Conservation (phyloP, 495 filamentous ascomycete genomes). For the Cercophora scortea region DNA sequence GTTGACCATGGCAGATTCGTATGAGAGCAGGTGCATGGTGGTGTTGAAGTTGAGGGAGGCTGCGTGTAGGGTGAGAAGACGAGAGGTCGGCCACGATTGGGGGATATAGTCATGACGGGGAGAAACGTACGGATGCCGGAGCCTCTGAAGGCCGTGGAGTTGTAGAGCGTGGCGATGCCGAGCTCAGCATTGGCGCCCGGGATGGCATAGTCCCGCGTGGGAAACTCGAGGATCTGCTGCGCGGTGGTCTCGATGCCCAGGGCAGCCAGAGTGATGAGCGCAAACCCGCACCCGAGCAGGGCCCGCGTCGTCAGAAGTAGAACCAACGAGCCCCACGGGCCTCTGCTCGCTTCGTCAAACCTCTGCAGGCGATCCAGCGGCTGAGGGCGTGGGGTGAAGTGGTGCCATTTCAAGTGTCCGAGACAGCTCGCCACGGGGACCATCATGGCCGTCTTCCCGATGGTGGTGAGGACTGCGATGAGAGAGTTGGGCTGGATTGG, state of each 20-base stretch:
- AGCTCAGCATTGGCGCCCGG: not conserved
- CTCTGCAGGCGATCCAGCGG: conserved; percentile 16
- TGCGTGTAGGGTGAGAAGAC: no score
- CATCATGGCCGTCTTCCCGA: conserved; percentile 23
- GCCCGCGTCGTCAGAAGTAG: conserved; percentile 12
- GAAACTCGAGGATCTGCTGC: conserved; percentile 11
- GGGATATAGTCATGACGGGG: no score
- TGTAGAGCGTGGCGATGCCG: not conserved
- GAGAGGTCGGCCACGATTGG: no score
- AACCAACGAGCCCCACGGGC: conserved; percentile 23
- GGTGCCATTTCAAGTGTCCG: conserved; percentile 31
- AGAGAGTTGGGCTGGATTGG: conserved; percentile 25
- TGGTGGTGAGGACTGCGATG: conserved; percentile 26
- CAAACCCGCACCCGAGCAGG: not conserved
- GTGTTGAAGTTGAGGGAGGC: not conserved
- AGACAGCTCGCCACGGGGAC: conserved; percentile 18
- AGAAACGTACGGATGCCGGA: no score
- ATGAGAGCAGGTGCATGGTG: not conserved
- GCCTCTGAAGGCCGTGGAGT: not conserved
- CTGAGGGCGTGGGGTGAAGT: conserved; percentile 11
- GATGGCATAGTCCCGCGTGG: not conserved
- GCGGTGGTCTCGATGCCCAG: conserved; percentile 12
- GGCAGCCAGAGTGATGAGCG: conserved; percentile 3
- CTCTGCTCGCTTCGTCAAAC: conserved; percentile 30
- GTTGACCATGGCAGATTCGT: not conserved